Conservation (phyloP, 2,329 filamentous ascomycete species). For the Aspergillus tanneri region DNA sequence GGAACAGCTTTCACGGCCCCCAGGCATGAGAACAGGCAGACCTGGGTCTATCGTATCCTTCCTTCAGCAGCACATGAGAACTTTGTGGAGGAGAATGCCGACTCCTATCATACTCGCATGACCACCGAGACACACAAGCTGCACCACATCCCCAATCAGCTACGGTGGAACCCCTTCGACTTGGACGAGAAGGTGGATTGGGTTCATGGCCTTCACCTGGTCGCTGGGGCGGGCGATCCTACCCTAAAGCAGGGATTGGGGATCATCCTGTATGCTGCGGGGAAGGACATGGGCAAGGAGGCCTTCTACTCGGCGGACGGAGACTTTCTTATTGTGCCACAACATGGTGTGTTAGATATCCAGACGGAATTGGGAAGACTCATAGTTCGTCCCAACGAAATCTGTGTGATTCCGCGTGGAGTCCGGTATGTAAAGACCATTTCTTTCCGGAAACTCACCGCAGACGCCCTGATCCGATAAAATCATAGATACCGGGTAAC, state of each 20-base stretch:
- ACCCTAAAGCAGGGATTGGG: slow-evolving; percentile 76
- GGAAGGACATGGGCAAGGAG: slow-evolving; percentile 72
- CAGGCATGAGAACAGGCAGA: slow-evolving; percentile 66
- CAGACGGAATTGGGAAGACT: slow-evolving; percentile 74
- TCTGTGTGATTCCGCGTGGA: slow-evolving; percentile 72
- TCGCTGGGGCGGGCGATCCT: slow-evolving; percentile 77
- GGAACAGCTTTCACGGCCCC: slow-evolving; percentile 71
- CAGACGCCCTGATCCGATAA: background rate
- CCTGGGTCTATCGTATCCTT: slow-evolving; percentile 70
- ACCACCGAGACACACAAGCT: slow-evolving; percentile 52
- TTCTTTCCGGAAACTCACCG: background rate
- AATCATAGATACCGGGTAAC: slow-evolving; percentile 61
- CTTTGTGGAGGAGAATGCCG: slow-evolving; percentile 47
- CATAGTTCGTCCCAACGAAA: slow-evolving; percentile 74
- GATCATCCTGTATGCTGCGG: slow-evolving; percentile 77
- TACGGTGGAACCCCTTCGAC: slow-evolving; percentile 77
- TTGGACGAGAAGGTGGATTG: slow-evolving; percentile 67
- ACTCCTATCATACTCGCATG: slow-evolving; percentile 48
- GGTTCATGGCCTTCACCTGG: slow-evolving; percentile 67
- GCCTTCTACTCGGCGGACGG: slow-evolving; percentile 85
- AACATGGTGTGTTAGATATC: slow-evolving; percentile 72
- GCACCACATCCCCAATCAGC: slow-evolving; percentile 75
- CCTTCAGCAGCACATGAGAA: slow-evolving; percentile 61
- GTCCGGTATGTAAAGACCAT: slow-evolving; percentile 51
- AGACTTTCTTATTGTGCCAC: slow-evolving; percentile 73